Evolutionary conservation across 768 basidiomycete genomes (phyloP), one percentile per base, ranked within the genome.

Genomic region (Tricholoma terreum): DNA sequence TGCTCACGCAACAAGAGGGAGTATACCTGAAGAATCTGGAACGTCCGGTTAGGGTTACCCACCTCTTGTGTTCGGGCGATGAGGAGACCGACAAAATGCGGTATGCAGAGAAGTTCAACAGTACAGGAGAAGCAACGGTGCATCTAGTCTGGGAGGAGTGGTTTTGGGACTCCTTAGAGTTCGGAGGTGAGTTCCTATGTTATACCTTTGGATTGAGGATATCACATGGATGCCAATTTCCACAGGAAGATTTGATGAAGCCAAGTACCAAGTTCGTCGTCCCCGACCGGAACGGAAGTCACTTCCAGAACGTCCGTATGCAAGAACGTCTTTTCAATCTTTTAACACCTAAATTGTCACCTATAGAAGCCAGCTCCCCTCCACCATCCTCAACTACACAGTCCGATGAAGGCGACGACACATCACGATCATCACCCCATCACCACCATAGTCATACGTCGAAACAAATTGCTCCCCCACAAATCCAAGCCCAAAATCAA

Each of bases 111-210:
- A 88, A 87, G 65, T 89, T 90, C 64, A 89, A 89, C 66, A 68
- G 75, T 15, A 75, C 78, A 19, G 82, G 84, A 33, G 90, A 92
- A 69, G 87, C 86, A 5, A 78, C 82, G 43, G 93, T 94, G 31
- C 77, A 82, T 50, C 74, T 95, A 2, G 84, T 97, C 1, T 96
- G 94, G 90, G 93, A 95, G 65, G 94, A 96, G 60, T 98, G 95
- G 95, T 89, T 97, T 56, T 95, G 92, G 92, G 94, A 97, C 65
- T 95, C 83, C 24, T 64, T 95, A 2, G 84, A 86, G 40, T 91
- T 84, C 65, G 84, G 85, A 57, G 92, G 89, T 76, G 59, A 49
- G 69, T 67, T 12, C 6, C 22, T 27, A 27, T 14, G 12, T 46
- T 17, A 31, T 17, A 31, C 30, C n/a, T 30, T 15, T 31, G 6